These are phyloP conservation scores for Exobasidium rhododendri DNA, from an alignment of 1,284 basidiomycete genomes.

Conservation along the genomic window DNA sequence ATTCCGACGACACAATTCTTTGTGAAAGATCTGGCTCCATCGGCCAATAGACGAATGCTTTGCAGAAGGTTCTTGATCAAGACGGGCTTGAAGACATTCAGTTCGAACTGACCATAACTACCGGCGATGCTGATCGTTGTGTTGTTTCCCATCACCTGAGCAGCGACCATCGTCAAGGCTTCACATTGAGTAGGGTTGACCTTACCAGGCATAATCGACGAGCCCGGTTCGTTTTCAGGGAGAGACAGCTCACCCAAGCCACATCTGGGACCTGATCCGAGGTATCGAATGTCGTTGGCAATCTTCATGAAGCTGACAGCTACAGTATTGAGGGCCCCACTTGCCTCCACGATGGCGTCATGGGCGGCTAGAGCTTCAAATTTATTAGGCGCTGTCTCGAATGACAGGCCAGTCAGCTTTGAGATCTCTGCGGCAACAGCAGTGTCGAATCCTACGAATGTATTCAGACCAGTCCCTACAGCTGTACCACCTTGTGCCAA, in stretches of 20 bases:
- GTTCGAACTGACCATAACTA: conserved; percentile 94
- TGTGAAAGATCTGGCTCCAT: conserved; percentile 78
- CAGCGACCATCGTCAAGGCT: conserved; percentile 93
- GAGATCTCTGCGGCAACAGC: conserved; percentile 90
- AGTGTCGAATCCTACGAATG: conserved; percentile 91
- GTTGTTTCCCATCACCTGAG: conserved; percentile 98
- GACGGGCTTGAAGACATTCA: conserved; percentile 99
- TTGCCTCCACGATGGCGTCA: conserved; percentile 94
- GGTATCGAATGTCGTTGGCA: conserved; percentile 97
- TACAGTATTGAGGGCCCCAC: conserved; percentile 90
- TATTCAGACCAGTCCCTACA: conserved; percentile 94
- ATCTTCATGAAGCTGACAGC: conserved; percentile 99
- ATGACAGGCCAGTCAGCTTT: conserved; percentile 82
- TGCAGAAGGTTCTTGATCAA: conserved; percentile 96
- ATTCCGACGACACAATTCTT: conserved; percentile 97
- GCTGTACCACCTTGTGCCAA: conserved; percentile 98
- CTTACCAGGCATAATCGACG: conserved; percentile 99
- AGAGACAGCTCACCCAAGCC: conserved; percentile 90
- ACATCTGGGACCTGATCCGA: conserved; percentile 95
- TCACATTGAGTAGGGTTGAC: conserved; percentile 99
- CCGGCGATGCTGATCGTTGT: conserved; percentile 89
- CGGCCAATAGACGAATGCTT: conserved; percentile 86
- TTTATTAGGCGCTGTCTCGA: conserved; percentile 98
- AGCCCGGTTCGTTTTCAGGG: conserved; percentile 98
- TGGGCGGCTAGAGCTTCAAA: conserved; percentile 96